phyloP scores from a whole-genome alignment of 129 eudicot species.

The Arctium lappa region DNA sequence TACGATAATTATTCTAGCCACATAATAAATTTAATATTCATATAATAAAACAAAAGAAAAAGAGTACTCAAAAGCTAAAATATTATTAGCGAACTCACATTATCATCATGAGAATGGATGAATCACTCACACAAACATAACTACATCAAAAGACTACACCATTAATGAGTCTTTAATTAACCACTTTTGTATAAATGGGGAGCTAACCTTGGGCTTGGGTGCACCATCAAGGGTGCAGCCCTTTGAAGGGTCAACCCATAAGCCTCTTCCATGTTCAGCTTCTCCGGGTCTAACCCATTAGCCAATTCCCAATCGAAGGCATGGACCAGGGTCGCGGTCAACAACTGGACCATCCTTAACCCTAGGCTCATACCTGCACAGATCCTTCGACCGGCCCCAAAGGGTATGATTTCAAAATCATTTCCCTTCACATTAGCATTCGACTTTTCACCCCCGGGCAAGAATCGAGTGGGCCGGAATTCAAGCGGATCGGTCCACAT shows the following conservation, averaged over 20 bases:
- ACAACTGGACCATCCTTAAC: conserved; percentile 69
- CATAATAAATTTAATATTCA: too few relatives aligned
- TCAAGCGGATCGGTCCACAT: conserved; percentile 67
- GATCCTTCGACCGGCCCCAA: conserved; percentile 84
- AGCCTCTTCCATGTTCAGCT: conserved; percentile 73
- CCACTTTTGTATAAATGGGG: conserved; percentile 33
- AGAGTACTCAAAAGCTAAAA: too few relatives aligned
- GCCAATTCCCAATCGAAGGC: conserved; percentile 62
- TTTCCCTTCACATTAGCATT: conserved; percentile 56
- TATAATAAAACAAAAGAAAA: too few relatives aligned
- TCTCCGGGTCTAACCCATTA: conserved; percentile 32
- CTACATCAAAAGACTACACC: background rate
- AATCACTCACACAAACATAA: background rate
- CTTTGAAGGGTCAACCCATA: conserved; percentile 89
- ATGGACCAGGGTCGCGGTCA: conserved; percentile 71
- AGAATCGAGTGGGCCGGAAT: conserved; percentile 63
- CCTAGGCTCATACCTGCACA: conserved; percentile 85
- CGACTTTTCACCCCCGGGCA: conserved; percentile 65
- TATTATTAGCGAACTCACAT: background rate
- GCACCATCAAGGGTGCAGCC: conserved; percentile 63
- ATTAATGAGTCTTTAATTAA: background rate
- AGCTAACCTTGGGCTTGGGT: conserved; percentile 60
- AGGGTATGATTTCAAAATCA: conserved; percentile 72
- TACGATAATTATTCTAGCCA: too few relatives aligned
- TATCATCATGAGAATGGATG: too few relatives aligned